Evolutionary conservation across 2,329 filamentous ascomycete species (phyloP).

Genomic region (Aspergillus terreus): DNA sequence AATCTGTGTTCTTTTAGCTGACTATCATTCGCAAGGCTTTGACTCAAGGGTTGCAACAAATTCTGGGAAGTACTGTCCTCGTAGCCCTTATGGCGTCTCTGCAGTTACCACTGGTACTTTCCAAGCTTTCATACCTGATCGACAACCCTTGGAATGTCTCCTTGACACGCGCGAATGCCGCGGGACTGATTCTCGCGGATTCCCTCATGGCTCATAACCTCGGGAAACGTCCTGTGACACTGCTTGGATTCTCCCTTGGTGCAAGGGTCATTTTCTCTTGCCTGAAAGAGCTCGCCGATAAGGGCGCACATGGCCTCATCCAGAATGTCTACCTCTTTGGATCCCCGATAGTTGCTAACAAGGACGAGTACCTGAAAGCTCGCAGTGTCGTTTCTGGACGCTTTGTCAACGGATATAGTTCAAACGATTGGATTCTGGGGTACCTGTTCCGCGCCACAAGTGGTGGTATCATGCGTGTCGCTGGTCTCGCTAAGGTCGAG

Average conservation of each 20-base stretch:
- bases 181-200: conserved; percentile 89
- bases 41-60: conserved; percentile 92
- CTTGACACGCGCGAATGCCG: conserved; percentile 79
- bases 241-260: conserved; percentile 92
- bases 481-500: conserved; percentile 75
- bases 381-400: conserved; percentile 84
- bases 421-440: conserved; percentile 93
- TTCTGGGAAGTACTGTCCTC: conserved; percentile 84
- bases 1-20: conserved; percentile 16
- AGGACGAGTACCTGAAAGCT: conserved; percentile 79
- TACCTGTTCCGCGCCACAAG: conserved; percentile 94
- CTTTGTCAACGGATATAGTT: conserved; percentile 91
- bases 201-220: conserved; percentile 89
- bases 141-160: conserved; percentile 99
- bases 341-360: conserved; percentile 84
- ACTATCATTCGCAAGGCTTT: conserved; percentile 62
- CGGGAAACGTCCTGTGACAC: conserved; percentile 83
- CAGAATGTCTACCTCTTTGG: conserved; percentile 97
- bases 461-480: conserved; percentile 84
- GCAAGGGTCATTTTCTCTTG: conserved; percentile 90
- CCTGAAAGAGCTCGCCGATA: conserved; percentile 77
- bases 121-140: conserved; percentile 92
- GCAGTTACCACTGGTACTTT: conserved; percentile 85
- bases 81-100: conserved; percentile 87
- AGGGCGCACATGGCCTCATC: conserved; percentile 78